Evolutionary conservation across 352 stramenopile genomes (phyloP).

Genomic region (Globisporangium iwayamae): DNA sequence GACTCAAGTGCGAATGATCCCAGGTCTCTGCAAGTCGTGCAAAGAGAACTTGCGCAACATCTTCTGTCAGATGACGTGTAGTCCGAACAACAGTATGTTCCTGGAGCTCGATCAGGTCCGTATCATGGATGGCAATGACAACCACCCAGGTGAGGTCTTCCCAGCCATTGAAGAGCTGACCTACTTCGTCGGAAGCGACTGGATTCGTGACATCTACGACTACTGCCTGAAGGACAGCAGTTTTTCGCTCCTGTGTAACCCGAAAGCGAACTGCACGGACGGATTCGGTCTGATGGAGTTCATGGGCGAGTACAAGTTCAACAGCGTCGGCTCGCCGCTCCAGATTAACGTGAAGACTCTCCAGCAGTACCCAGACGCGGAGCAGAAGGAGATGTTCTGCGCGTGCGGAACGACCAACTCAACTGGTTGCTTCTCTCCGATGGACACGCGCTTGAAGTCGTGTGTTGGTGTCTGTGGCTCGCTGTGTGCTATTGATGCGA

Average conservation of each 20-base stretch:
- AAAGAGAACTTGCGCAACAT: constrained; percentile 69
- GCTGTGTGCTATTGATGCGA: constrained; percentile 34
- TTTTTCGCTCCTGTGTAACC: constrained; percentile 56
- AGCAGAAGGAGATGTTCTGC: constrained; percentile 39
- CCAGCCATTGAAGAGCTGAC: constrained; percentile 51
- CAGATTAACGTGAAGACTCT: constrained; percentile 65
- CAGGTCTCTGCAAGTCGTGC: constrained; percentile 47
- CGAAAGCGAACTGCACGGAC: constrained; percentile 46
- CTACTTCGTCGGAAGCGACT: constrained; percentile 61
- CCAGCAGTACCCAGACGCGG: constrained; percentile 20
- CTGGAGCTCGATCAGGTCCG: constrained; percentile 49
- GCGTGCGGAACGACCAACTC: constrained; percentile 35
- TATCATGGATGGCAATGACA: constrained; percentile 40
- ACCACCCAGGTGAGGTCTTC: constrained; percentile 34
- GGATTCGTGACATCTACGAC: constrained; percentile 63
- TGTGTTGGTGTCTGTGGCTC: constrained; percentile 51
- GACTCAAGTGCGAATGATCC: constrained; percentile 59
- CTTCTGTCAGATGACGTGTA: constrained; percentile 64
- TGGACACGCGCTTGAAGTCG: constrained; percentile 43
- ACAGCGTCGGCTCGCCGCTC: constrained; percentile 54
- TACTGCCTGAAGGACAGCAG: constrained; percentile 53
- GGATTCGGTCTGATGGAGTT: constrained; percentile 51
- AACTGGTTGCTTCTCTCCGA: constrained; percentile 44
- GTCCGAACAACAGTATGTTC: constrained; percentile 63
- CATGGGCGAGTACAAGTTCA: constrained; percentile 62